Evolutionary conservation across 164 flowering plant genomes (phyloP), one percentile per base, ranked within the genome.

Genomic region (Aristolochia contorta): DNA sequence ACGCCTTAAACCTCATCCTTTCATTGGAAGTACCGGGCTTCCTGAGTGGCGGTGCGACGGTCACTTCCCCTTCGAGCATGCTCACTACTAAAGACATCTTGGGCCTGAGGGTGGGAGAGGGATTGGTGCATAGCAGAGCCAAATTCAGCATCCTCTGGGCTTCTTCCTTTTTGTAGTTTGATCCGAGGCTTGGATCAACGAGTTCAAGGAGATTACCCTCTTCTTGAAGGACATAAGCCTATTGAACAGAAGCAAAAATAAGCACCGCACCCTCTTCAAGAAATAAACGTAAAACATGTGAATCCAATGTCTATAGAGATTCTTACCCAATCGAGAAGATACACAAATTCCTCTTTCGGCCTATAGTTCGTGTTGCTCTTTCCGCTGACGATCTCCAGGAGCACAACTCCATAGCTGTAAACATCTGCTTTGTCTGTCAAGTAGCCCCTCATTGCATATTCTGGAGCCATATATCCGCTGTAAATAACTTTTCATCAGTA

Each of bases 401-500:
- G 65, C 5, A 77, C 81, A 20, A 77, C 58, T 50, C 81, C 81
- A 23, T 65, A 77, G 61, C 78, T 75, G 67, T 77, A 77, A 33
- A 77, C 76, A 50, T 77, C 81, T 58, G 80, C 81, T 57, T 77
- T 77, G 47, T 77, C 78, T 0, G 81, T 77, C 59, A 77, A 32
- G 61, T 77, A 67, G 6, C 81, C 81, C 58, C 76, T 63, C 78
- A 70, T 63, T 18, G 78, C 78, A 59, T 77, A 77, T 65, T 74
- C 80, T 0, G 80, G 78, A 50, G 78, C 80, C 80, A 77, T 77
- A 47, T 77, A 77, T 27, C 80, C 80, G 59, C 80, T 77, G 68
- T 16, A 57, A 56, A 57, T 24, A 10, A 69, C 19, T 51, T 37
- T 37, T 37, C 43, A 37, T 37, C 9, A 37, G 9, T 37, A 37